These are phyloP conservation scores for Nidularia pulvinata DNA, from an alignment of 768 basidiomycete species.

Conservation along the genomic window DNA sequence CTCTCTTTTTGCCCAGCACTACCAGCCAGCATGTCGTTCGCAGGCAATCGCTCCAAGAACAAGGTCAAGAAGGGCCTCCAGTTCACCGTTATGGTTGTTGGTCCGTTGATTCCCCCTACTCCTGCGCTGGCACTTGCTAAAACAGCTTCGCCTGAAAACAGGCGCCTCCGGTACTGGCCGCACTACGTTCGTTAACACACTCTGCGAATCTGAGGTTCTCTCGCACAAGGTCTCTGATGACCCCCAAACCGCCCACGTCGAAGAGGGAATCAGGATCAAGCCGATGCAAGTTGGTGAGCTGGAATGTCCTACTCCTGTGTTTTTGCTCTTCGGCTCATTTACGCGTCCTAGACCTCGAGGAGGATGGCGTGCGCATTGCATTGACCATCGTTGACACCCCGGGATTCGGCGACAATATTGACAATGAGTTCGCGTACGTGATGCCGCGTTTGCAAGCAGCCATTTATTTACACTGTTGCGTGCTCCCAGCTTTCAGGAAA, in stretches of 20 bases:
- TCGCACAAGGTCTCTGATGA: constrained; percentile 84
- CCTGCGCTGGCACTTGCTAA: constrained; percentile 12
- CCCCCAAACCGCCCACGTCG: constrained; percentile 89
- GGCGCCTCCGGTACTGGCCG: constrained; percentile 98
- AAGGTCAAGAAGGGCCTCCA: constrained; percentile 99
- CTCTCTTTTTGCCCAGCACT: constrained; percentile 17
- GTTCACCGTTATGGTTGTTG: constrained; percentile 98
- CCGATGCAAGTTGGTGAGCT: constrained; percentile 88
- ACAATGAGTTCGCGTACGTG: constrained; percentile 96
- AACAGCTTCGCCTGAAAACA: constrained; percentile 26
- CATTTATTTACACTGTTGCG: constrained; percentile 1
- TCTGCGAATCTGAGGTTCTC: constrained; percentile 94
- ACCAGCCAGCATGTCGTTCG: constrained; percentile 68
- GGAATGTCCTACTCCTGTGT: background rate
- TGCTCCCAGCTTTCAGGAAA: constrained; percentile 87
- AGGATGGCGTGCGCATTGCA: constrained; percentile 97
- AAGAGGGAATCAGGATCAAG: constrained; percentile 94
- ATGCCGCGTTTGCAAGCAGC: constrained; percentile 2
- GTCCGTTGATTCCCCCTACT: constrained; percentile 46
- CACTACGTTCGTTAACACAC: constrained; percentile 99
- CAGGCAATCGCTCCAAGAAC: constrained; percentile 85
- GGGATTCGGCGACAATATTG: constrained; percentile 98
- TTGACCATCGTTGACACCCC: constrained; percentile 99
- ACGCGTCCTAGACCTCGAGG: constrained; percentile 79
- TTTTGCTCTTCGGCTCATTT: constrained; percentile 3